Evolutionary conservation across 306 rosid genomes (phyloP).

Genomic region (Cucurbita maxima): DNA sequence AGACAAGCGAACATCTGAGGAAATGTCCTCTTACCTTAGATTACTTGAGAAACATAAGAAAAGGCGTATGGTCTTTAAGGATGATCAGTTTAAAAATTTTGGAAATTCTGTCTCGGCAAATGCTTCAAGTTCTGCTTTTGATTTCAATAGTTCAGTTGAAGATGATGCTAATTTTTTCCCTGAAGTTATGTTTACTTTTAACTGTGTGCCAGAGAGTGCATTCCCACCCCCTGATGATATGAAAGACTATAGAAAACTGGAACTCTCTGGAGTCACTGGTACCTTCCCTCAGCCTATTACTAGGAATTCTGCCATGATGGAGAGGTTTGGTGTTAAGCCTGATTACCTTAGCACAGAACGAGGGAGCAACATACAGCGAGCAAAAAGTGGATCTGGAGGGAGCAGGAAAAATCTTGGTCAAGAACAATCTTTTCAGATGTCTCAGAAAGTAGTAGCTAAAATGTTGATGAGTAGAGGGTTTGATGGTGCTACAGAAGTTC

Average conservation of each 20-base stretch:
- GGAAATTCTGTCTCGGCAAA: constrained; percentile 24
- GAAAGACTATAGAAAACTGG: constrained; percentile 26
- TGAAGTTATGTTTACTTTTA: constrained; percentile 45
- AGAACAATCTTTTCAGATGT: constrained; percentile 50
- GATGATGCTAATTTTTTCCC: constrained; percentile 45
- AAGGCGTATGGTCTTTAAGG: constrained; percentile 46
- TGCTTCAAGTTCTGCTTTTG: constrained; percentile 15
- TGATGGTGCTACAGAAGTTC: constrained; percentile 68
- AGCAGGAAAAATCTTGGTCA: constrained; percentile 34
- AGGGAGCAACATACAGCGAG: constrained; percentile 36
- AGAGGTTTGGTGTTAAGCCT: no score
- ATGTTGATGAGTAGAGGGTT: constrained; percentile 48
- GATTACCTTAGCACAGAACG: constrained; percentile 31
- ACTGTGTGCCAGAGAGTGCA: constrained; percentile 53
- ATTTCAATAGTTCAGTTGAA: constrained; percentile 13
- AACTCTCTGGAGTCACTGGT: constrained; percentile 38
- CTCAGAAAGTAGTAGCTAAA: constrained; percentile 57
- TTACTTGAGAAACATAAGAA: constrained; percentile 36
- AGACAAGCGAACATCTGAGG: constrained; percentile 53
- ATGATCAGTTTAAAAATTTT: constrained; percentile 34
- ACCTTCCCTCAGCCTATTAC: constrained; percentile 17
- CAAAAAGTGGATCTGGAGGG: constrained; percentile 39
- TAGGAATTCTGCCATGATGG: no score
- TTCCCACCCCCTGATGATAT: constrained; percentile 29
- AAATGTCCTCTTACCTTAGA: constrained; percentile 39